Evolutionary conservation across 805 yeast species (phyloP).

Genomic region (Tetrapisispora iriomotensis): DNA sequence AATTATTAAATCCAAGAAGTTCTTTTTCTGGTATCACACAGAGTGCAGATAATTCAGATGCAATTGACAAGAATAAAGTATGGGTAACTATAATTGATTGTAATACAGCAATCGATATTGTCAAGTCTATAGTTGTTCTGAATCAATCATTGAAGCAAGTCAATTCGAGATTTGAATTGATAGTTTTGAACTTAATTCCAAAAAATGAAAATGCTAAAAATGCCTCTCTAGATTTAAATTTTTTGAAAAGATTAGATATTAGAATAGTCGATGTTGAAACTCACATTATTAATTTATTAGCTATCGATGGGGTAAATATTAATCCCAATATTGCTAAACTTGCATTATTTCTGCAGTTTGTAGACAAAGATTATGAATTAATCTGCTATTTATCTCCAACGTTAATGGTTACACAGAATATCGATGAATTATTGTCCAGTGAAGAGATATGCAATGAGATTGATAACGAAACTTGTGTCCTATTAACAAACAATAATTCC

Average conservation of each 20-base stretch:
- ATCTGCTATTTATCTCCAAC: slow-evolving; percentile 27
- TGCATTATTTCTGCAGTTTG: slow-evolving; percentile 16
- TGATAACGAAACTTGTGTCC: slow-evolving; percentile 29
- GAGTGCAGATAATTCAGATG: slow-evolving; percentile 10
- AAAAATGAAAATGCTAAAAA: slow-evolving; percentile 11
- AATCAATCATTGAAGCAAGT: slow-evolving; percentile 16
- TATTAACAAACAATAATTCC: slow-evolving; percentile 18
- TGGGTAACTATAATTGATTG: slow-evolving; percentile 26
- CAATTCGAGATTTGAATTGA: slow-evolving; percentile 17
- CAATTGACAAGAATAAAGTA: slow-evolving; percentile 8
- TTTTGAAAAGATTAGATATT: slow-evolving; percentile 9
- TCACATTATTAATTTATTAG: neutral
- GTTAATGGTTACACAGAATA: slow-evolving; percentile 20
- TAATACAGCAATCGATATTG: slow-evolving; percentile 13
- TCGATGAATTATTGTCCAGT: slow-evolving; percentile 23
- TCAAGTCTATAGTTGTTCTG: slow-evolving; percentile 19
- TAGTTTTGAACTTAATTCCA: slow-evolving; percentile 14
- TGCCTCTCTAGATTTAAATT: neutral
- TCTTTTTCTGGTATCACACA: slow-evolving; percentile 25
- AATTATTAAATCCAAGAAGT: slow-evolving; percentile 28
- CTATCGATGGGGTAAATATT: neutral
- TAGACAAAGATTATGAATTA: slow-evolving; percentile 14
- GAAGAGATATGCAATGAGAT: slow-evolving; percentile 22
- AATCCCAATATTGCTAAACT: slow-evolving; percentile 6
- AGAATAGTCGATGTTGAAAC: slow-evolving; percentile 7